Base-by-base conservation (phyloP, 1,284 basidiomycete genomes). In the Ganoderma multipileum region DNA sequence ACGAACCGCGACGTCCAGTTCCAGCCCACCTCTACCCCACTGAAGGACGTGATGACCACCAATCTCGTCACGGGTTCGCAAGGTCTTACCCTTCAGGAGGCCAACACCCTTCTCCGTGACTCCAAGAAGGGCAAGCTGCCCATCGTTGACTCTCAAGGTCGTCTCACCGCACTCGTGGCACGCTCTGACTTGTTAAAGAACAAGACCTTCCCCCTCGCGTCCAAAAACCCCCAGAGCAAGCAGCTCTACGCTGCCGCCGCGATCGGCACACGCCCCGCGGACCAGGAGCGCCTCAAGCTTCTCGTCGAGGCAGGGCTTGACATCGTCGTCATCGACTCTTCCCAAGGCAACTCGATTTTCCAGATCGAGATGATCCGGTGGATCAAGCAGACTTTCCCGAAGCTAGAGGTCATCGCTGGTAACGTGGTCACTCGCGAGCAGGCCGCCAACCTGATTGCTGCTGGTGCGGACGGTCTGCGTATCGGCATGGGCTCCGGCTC, bases 351-450 rank as follows among this genome's bases (percentile, higher is more conserved):
- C 85, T 98, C 96, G 23, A 78, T 92, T 63, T 99, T 87, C 86
- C 96, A 98, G 81, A 89, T 96, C 75, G 96, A 99, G 67, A 98
- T 99, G 93, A 90, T 99, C 76, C 81, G 89, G 69, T 98, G 95
- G 94, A 96, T 98, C 85, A 99, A 99, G 83, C 59, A 84, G 68
- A 95, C 89, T 1, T 95, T 87, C 83, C 94, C 95, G 50, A 84
- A 88, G 71, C 89, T 96, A 70, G 95, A 99, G 76, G 93, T 99
- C 74, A 95, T 99, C 68, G 97, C 96, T 2, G 97, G 97, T 55
- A 99, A 99, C 79, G 96, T 99, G 69, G 97, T 99, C 68, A 99
- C 97, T 9, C 93, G 98, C 68, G 97, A 98, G 80, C 97, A 99
- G 80, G 97, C 97, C 4, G 97, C 98, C 20, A 90, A 87, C 66